phyloP scores from a whole-genome alignment of 306 rosid genomes.

The Cicer pinnatifidum region DNA sequence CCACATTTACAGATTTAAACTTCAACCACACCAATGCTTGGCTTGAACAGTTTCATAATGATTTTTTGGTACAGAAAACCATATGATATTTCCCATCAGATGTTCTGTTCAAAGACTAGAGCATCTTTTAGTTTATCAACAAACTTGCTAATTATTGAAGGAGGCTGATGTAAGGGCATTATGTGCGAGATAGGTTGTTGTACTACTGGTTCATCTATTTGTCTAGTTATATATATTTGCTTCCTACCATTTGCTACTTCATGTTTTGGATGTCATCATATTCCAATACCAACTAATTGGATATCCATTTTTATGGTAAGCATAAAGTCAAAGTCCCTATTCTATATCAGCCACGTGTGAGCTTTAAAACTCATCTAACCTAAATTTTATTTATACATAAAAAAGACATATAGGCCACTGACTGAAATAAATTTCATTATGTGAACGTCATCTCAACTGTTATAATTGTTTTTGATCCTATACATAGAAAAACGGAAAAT shows the following conservation, averaged over 20 bases:
- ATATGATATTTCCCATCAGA: too few species aligned
- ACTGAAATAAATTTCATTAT: conserved; percentile 17
- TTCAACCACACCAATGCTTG: too few species aligned
- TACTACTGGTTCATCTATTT: not conserved
- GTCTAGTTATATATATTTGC: not conserved
- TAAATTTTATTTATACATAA: too few species aligned
- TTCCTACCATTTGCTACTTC: conserved; percentile 25
- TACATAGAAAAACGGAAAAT: not conserved
- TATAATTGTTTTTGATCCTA: not conserved
- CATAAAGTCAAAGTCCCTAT: not conserved
- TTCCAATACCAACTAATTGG: conserved; percentile 31
- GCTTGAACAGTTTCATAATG: too few species aligned
- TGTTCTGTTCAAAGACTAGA: too few species aligned
- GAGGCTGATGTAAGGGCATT: too few species aligned
- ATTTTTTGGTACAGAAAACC: too few species aligned
- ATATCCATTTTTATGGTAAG: conserved; percentile 16
- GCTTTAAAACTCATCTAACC: too few species aligned
- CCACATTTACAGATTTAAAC: too few species aligned
- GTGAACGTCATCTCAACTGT: not conserved
- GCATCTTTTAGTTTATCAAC: too few species aligned
- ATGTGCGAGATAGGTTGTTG: not conserved
- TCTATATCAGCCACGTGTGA: too few species aligned
- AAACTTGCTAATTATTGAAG: too few species aligned
- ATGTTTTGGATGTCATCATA: conserved; percentile 32
- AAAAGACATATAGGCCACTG: conserved; percentile 1